Conservation (phyloP, 345 rosid species). For the Triadica sebifera region DNA sequence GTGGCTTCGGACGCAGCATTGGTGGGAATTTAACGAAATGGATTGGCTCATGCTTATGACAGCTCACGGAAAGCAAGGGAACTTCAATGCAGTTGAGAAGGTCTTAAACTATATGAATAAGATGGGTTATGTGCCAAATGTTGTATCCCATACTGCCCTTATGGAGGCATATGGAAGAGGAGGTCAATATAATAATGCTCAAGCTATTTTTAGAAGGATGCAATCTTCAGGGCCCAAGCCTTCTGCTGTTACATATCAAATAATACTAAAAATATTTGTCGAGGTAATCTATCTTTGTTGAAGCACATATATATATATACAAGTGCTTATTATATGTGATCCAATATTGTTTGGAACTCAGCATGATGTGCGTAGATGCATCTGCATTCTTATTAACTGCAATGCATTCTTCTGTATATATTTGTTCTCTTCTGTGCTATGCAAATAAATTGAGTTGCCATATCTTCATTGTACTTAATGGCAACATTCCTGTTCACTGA, state of each 20-base stretch:
- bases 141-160: constrained; percentile 81
- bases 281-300: constrained; percentile 41
- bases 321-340: neutral
- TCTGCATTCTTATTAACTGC: neutral
- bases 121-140: constrained; percentile 68
- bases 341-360: neutral
- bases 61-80: constrained; percentile 86
- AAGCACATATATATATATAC: neutral
- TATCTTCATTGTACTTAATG: neutral
- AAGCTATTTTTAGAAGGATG: constrained; percentile 92
- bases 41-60: constrained; percentile 82
- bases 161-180: constrained; percentile 97
- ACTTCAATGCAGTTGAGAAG: constrained; percentile 83
- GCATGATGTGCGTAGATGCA: neutral
- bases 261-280: constrained; percentile 76
- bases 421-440: neutral
- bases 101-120: constrained; percentile 61
- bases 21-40: constrained; percentile 95
- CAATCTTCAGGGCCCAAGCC: constrained; percentile 90
- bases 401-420: neutral
- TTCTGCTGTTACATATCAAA: constrained; percentile 89
- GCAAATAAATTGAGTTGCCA: neutral
- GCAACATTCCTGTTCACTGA: neutral
- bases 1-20: constrained; percentile 77
- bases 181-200: constrained; percentile 78